Evolutionary conservation across 768 basidiomycete genomes (phyloP).

Genomic region (Suillus luteus): DNA sequence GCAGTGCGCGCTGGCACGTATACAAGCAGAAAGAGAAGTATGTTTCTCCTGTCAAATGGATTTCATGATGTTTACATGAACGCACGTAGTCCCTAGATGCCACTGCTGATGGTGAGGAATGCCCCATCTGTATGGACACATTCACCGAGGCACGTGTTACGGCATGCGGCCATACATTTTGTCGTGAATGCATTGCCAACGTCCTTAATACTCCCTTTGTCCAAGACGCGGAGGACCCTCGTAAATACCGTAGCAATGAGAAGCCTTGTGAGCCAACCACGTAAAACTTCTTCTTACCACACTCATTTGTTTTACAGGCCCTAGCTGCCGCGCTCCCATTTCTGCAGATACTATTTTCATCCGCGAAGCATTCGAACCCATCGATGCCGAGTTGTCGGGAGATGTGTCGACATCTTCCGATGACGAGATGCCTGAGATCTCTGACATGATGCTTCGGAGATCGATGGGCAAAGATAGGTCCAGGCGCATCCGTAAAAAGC

Average conservation of each 20-base stretch:
- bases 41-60: constrained; percentile 11
- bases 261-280: constrained; percentile 47
- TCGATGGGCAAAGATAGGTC: constrained; percentile 27
- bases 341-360: constrained; percentile 50
- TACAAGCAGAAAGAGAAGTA: constrained; percentile 57
- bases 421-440: constrained; percentile 34
- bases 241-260: constrained; percentile 43
- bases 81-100: constrained; percentile 48
- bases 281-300: not conserved
- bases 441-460: constrained; percentile 16
- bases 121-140: constrained; percentile 66
- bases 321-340: constrained; percentile 60
- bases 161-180: constrained; percentile 62
- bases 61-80: constrained; percentile 2
- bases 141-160: constrained; percentile 58
- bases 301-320: constrained; percentile 40
- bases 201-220: constrained; percentile 43
- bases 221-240: constrained; percentile 38
- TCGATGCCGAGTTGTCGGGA: constrained; percentile 43
- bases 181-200: constrained; percentile 56
- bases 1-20: constrained; percentile 42
- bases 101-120: constrained; percentile 55
- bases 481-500: constrained; percentile 23
- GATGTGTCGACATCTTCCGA: constrained; percentile 19
- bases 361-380: constrained; percentile 62